Conservation (phyloP, 1,284 basidiomycete genomes). For the Cryptococcus floricola region DNA sequence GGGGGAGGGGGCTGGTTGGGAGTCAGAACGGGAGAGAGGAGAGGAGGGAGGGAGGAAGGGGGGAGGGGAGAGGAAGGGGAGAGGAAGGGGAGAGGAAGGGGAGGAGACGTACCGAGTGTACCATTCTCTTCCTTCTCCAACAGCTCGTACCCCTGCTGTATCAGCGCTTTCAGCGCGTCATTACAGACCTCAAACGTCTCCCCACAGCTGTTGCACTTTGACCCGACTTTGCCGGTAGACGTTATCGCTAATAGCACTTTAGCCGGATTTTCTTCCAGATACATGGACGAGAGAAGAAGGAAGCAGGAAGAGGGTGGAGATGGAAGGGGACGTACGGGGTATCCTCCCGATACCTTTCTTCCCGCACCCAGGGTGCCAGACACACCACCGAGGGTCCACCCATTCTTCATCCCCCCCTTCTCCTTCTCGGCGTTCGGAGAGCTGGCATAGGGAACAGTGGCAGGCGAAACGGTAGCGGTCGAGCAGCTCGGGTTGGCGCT, state of each 20-base stretch:
- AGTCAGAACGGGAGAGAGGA: no score
- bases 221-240: constrained; percentile 31
- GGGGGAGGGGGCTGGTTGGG: constrained; percentile 57
- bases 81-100: not conserved
- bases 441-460: constrained; percentile 60
- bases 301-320: not conserved
- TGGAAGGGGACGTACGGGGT: constrained; percentile 22
- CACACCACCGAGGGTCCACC: constrained; percentile 65
- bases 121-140: constrained; percentile 64
- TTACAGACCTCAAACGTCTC: constrained; percentile 55
- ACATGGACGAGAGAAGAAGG: not conserved
- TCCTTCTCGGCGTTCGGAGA: constrained; percentile 12
- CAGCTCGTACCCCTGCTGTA: constrained; percentile 64
- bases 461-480: constrained; percentile 81
- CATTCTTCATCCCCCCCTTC: constrained; percentile 7
- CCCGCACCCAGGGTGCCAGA: constrained; percentile 29
- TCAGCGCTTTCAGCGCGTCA: constrained; percentile 55
- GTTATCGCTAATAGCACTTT: constrained; percentile 49
- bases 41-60: not conserved
- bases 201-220: constrained; percentile 60
- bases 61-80: not conserved
- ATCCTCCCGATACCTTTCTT: constrained; percentile 16
- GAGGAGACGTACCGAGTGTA: constrained; percentile 45
- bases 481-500: constrained; percentile 59
- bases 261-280: not conserved